These are phyloP conservation scores for Colletotrichum ledebouriae DNA, from an alignment of 2,329 filamentous ascomycete species.

Conservation along the genomic window DNA sequence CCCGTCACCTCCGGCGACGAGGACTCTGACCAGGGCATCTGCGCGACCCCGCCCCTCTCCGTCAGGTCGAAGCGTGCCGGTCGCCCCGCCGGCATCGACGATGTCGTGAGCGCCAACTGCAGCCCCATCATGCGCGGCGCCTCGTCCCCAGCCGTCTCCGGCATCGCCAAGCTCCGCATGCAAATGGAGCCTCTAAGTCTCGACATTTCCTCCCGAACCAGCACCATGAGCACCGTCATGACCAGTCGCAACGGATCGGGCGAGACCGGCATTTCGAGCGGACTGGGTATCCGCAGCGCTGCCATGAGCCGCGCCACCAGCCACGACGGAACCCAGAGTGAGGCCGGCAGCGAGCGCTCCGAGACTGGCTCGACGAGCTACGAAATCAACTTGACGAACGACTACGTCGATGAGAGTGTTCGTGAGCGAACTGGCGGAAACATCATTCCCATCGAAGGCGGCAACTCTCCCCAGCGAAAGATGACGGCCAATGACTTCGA, in stretches of 20 bases:
- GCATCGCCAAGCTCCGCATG: constrained; percentile 85
- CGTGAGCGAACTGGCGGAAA: constrained; percentile 57
- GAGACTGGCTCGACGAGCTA: constrained; percentile 81
- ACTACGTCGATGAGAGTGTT: constrained; percentile 81
- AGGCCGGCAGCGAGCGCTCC: constrained; percentile 70
- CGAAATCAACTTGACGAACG: constrained; percentile 85
- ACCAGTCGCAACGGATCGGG: constrained; percentile 61
- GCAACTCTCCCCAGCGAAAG: constrained; percentile 75
- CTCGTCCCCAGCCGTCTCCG: constrained; percentile 71
- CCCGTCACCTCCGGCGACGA: constrained; percentile 69
- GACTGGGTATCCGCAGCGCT: constrained; percentile 62
- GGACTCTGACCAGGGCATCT: constrained; percentile 64
- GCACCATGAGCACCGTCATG: constrained; percentile 67
- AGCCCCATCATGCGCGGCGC: constrained; percentile 69
- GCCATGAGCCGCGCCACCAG: constrained; percentile 68
- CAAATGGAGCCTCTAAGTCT: constrained; percentile 85
- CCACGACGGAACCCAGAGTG: constrained; percentile 68
- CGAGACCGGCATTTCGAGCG: constrained; percentile 50
- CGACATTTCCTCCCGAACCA: constrained; percentile 66
- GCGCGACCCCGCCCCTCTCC: constrained; percentile 42
- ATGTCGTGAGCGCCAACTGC: constrained; percentile 73
- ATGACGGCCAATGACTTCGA: constrained; percentile 95
- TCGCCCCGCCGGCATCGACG: constrained; percentile 60
- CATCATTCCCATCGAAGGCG: constrained; percentile 65
- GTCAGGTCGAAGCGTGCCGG: constrained; percentile 51